Base-by-base conservation (phyloP, 306 rosid species). In the Acacia melanoxylon region DNA sequence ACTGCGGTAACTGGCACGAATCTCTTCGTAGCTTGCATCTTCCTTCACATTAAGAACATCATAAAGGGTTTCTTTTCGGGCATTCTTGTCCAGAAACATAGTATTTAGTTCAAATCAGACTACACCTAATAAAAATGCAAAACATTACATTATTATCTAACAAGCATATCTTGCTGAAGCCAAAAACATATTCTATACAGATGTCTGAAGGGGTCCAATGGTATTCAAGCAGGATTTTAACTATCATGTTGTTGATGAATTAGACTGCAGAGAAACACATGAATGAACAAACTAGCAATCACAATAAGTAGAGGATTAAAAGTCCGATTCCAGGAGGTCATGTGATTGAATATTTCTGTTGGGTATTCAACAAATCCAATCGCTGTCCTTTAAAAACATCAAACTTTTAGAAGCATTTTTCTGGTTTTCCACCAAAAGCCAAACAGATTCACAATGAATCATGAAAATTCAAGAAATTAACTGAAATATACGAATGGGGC, bases 11-110 rank as follows among this genome's bases (percentile, higher is more conserved):
- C 89, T 90, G 10, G 91, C 77, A 17, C 96, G 91, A 10, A 95
- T 95, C 86, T 91, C 96, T 48, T 89, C 92, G 3, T 87, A 76
- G 82, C 86, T 90, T 62, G 99, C 93, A 75, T 91, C 90, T 80
- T 93, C 92, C 79, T 86, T 86, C 76, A 89, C 88, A 29, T 90
- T 89, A 69, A 91, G 89, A 78, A 90, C 83, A 16, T 90, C 87
- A 61, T 93, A 93, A 86, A 90, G 88, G 74, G 95, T 94, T 84
- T 93, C 97, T 25, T 62, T 72, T 73, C 75, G 76, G 78, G 49
- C 80, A 66, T 80, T 82, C 82, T 71, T 85, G 49, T 83, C 88
- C 59, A 81, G 75, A 51, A 82, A 74, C 98, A 94, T 94, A 62
- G 62, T 24, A 29, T 48, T 46, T 71, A 5, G n/a, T 37, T 65